These are phyloP conservation scores for Pseudopithomyces chartarum DNA, from an alignment of 2,329 filamentous ascomycete species.

Conservation along the genomic window DNA sequence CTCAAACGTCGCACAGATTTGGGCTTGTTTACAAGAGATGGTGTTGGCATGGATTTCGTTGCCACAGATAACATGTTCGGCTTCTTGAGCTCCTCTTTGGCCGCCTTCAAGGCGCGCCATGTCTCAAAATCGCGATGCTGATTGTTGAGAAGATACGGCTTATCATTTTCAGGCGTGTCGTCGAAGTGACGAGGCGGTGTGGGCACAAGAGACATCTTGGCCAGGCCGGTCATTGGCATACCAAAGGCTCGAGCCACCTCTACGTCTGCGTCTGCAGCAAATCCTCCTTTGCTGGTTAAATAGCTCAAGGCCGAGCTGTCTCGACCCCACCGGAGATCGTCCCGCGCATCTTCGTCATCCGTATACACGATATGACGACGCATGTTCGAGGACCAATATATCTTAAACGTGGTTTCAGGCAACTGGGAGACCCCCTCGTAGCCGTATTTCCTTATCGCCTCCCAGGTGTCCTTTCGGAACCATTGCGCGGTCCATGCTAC, in stretches of 20 bases:
- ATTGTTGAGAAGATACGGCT: not conserved
- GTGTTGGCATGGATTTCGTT: not conserved
- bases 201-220: not conserved
- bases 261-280: not conserved
- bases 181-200: not conserved
- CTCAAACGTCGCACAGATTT: not conserved
- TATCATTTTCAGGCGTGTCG: not conserved
- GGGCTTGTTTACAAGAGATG: not conserved
- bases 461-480: slow-evolving; percentile 43
- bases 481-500: slow-evolving; percentile 43
- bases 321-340: slow-evolving; percentile 19
- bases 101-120: not conserved
- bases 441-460: slow-evolving; percentile 23
- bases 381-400: slow-evolving; percentile 17
- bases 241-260: not conserved
- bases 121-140: not conserved
- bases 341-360: slow-evolving; percentile 15
- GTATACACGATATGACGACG: slow-evolving; percentile 25
- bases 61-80: not conserved
- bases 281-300: not conserved
- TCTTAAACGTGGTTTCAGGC: slow-evolving; percentile 32
- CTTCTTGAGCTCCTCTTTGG: not conserved
- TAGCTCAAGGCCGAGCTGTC: not conserved
- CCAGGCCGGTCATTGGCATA: not conserved
- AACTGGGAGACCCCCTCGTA: slow-evolving; percentile 21